Evolutionary conservation across 2,329 filamentous ascomycete genomes (phyloP).

Genomic region (Sporothrix variecibatus): DNA sequence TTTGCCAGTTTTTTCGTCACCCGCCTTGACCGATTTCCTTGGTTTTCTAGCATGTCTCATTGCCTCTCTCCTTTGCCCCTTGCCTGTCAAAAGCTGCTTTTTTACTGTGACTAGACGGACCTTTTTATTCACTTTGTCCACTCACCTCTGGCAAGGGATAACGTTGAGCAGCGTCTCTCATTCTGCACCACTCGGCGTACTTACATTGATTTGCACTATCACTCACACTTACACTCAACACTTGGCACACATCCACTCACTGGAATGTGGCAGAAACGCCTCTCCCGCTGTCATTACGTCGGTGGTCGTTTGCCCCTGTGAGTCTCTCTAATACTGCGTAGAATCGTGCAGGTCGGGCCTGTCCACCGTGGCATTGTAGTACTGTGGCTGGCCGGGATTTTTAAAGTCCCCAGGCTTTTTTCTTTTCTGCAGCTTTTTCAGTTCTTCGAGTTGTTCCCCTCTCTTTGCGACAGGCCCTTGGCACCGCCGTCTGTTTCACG

Average conservation of each 20-base stretch:
- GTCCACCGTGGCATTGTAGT: not conserved
- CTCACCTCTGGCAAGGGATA: not conserved
- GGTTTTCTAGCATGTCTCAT: not conserved
- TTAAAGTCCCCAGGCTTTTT: not conserved
- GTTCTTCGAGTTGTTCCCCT: not conserved
- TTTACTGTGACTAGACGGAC: not conserved
- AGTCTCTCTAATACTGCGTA: not conserved
- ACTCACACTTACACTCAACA: too few species aligned
- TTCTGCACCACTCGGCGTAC: not conserved
- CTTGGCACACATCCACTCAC: not conserved
- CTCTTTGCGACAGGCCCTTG: constrained; percentile 12
- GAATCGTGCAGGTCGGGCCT: not conserved
- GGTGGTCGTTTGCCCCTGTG: not conserved
- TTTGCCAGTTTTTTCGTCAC: not conserved
- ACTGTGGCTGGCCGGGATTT: not conserved
- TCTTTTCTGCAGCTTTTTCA: not conserved
- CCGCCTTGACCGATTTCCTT: not conserved
- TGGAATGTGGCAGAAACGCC: constrained; percentile 5
- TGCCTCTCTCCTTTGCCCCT: not conserved
- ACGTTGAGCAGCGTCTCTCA: not conserved
- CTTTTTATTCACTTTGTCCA: not conserved
- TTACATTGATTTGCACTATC: not conserved
- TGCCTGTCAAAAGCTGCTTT: not conserved
- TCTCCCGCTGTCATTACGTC: constrained; percentile 4
- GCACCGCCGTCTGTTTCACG: constrained; percentile 21